Evolutionary conservation across 1,139 yeast genomes (phyloP).

Genomic region (Wickerhamiella pararugosa): DNA sequence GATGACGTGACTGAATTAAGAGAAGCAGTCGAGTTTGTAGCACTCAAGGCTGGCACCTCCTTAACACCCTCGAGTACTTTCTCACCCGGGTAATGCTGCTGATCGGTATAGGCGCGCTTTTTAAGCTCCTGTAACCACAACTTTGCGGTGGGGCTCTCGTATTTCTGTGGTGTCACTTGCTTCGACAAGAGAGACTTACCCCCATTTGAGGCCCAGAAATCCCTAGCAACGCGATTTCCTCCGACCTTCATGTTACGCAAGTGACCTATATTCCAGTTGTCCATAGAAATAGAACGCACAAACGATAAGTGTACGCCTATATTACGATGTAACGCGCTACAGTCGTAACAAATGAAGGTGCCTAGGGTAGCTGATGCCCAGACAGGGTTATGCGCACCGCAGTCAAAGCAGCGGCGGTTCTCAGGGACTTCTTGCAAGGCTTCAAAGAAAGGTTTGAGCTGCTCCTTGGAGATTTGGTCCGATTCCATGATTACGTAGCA

Average conservation of each 20-base stretch:
- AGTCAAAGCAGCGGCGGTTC: constrained; percentile 86
- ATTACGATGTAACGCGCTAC: constrained; percentile 93
- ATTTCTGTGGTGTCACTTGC: constrained; percentile 53
- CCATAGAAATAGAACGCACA: constrained; percentile 94
- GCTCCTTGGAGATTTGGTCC: constrained; percentile 16
- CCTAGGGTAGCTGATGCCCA: constrained; percentile 99
- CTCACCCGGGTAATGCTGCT: constrained; percentile 48
- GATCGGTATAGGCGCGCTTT: constrained; percentile 52
- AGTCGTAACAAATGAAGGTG: constrained; percentile 86
- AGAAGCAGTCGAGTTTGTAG: constrained; percentile 22
- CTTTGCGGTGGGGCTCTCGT: constrained; percentile 62
- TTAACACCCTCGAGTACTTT: constrained; percentile 33
- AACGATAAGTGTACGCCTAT: constrained; percentile 94
- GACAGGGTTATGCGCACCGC: constrained; percentile 91
- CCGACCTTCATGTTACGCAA: constrained; percentile 83
- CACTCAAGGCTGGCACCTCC: constrained; percentile 19
- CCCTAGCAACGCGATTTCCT: constrained; percentile 77
- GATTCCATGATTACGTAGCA: constrained; percentile 4
- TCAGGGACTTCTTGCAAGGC: constrained; percentile 36
- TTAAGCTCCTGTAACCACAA: constrained; percentile 69
- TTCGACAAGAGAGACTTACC: constrained; percentile 52
- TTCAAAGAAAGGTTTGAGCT: constrained; percentile 14
- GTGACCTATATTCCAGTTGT: constrained; percentile 83
- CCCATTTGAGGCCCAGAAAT: constrained; percentile 68
- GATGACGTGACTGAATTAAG: constrained; percentile 22